These are phyloP conservation scores for Graphium sp. DNA, from an alignment of 2,329 filamentous ascomycete species.

Conservation along the genomic window DNA sequence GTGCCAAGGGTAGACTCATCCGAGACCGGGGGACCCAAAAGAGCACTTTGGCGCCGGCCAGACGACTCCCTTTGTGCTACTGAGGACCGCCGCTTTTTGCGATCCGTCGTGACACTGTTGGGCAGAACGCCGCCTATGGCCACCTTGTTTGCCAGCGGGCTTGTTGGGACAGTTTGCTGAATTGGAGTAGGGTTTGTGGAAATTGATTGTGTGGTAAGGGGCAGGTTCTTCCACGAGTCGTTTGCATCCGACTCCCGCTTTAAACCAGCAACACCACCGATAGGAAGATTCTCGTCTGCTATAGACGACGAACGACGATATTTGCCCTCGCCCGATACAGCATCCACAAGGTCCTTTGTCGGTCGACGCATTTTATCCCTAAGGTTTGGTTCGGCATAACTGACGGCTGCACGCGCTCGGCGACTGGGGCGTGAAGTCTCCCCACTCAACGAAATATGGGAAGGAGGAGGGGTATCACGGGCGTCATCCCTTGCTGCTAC, in stretches of 20 bases:
- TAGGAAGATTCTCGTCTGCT: constrained; percentile 12
- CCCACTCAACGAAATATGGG: constrained; percentile 34
- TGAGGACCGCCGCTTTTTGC: constrained; percentile 22
- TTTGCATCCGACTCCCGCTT: constrained; percentile 16
- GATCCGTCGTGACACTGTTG: constrained; percentile 17
- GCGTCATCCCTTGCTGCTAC: constrained; percentile 15
- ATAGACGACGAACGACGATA: constrained; percentile 23
- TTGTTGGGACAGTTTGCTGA: constrained; percentile 13
- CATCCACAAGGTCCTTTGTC: constrained; percentile 59
- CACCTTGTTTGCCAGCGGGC: constrained; percentile 24
- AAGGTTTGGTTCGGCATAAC: constrained; percentile 70
- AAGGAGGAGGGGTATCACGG: constrained; percentile 42
- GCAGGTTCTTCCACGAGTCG: constrained; percentile 15
- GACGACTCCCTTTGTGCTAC: constrained; percentile 5
- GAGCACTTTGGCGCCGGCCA: too few relatives aligned
- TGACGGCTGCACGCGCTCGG: constrained; percentile 50
- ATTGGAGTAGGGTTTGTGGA: constrained; percentile 6
- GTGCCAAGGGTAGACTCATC: not conserved
- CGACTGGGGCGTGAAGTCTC: constrained; percentile 49
- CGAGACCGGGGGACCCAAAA: not conserved
- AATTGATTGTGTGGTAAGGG: constrained; percentile 5
- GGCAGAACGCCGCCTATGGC: constrained; percentile 12
- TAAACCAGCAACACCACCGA: constrained; percentile 14
- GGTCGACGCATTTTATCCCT: constrained; percentile 72
- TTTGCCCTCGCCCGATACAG: constrained; percentile 49